Evolutionary conservation across 164 flowering plant genomes (phyloP).

Genomic region (Amborella trichopoda): DNA sequence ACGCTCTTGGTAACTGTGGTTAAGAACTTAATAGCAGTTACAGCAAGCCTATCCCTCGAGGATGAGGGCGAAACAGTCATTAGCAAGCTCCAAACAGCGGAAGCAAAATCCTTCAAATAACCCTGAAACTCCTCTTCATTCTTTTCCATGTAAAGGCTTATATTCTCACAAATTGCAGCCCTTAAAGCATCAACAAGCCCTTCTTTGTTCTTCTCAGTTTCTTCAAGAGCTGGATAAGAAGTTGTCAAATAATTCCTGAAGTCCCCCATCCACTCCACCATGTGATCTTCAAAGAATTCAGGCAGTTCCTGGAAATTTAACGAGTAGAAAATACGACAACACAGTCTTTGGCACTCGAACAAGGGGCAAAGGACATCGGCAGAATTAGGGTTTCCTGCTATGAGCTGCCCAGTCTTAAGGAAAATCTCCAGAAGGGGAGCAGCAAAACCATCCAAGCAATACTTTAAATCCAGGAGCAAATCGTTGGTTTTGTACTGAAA

Average conservation of each 20-base stretch:
- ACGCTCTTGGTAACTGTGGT: conserved; percentile 76
- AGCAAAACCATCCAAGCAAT: conserved; percentile 70
- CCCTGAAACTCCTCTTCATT: conserved; percentile 78
- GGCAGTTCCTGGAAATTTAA: conserved; percentile 89
- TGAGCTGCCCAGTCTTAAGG: conserved; percentile 34
- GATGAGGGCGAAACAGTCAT: conserved; percentile 40
- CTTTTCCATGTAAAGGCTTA: conserved; percentile 82
- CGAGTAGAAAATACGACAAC: conserved; percentile 77
- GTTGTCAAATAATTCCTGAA: conserved; percentile 54
- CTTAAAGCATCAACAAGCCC: conserved; percentile 53
- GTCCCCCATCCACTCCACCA: conserved; percentile 87
- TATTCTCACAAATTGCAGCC: conserved; percentile 85
- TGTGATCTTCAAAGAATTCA: conserved; percentile 86
- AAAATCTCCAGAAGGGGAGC: conserved; percentile 59
- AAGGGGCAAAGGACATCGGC: conserved; percentile 27
- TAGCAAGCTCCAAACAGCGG: conserved; percentile 63
- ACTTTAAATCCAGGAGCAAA: conserved; percentile 61
- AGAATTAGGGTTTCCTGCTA: conserved; percentile 30
- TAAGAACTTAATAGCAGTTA: conserved; percentile 77
- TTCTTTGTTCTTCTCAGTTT: conserved; percentile 33
- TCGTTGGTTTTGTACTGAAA: conserved; percentile 63
- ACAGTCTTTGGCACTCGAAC: conserved; percentile 76
- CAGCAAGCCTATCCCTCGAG: conserved; percentile 52
- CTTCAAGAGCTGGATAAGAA: conserved; percentile 44
- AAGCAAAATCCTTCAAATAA: conserved; percentile 56